Percentiles rank a stretch among this genome's conserved stretches.
Conservation (phyloP, 2,329 filamentous ascomycete species). For the Claviceps capensis region DNA sequence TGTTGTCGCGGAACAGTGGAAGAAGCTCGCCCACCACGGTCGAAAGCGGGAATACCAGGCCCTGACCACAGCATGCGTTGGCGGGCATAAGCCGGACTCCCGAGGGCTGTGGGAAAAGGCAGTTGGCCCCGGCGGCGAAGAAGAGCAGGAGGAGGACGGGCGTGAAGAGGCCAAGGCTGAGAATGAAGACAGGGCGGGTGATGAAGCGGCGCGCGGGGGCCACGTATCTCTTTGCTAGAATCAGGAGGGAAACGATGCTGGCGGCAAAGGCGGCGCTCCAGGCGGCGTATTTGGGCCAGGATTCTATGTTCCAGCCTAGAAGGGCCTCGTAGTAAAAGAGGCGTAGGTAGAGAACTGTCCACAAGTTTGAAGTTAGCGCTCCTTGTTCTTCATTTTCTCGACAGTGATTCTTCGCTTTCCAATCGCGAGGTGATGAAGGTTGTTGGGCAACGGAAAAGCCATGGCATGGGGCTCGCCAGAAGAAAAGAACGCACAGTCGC, state of each 20-base stretch:
- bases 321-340: conserved; percentile 7
- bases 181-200: neutral
- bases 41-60: conserved; percentile 3
- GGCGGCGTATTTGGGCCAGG: conserved; percentile 3
- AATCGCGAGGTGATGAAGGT: no score
- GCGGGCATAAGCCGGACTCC: conserved; percentile 6
- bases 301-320: conserved; percentile 5
- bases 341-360: conserved; percentile 5
- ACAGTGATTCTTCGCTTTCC: neutral
- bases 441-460: no score
- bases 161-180: conserved; percentile 1
- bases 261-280: neutral
- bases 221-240: neutral
- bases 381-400: no score
- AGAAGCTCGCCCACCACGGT: neutral
- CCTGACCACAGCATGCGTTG: conserved; percentile 6
- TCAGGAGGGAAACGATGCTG: neutral
- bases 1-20: neutral
- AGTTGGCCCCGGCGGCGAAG: conserved; percentile 6
- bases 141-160: conserved; percentile 5
- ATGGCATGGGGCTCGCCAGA: no score
- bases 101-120: neutral
- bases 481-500: neutral
- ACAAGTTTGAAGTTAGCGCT: neutral
- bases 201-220: neutral